Evolutionary conservation across 2,329 filamentous ascomycete genomes (phyloP), one percentile per base, ranked within the genome.

Genomic region (Cytospora piceae): DNA sequence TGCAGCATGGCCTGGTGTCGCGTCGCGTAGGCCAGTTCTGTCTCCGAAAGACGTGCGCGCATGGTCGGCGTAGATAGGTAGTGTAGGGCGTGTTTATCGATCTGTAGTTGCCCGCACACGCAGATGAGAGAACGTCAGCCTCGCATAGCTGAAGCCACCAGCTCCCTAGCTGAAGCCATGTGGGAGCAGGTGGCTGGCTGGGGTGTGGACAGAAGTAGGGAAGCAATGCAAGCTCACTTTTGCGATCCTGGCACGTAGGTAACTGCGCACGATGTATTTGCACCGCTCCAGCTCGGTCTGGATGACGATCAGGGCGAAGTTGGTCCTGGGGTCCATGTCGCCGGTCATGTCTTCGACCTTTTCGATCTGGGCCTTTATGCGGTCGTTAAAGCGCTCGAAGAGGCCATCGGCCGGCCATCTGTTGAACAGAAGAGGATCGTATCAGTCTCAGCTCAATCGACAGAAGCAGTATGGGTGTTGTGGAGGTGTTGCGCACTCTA

Each of bases 251-350:
- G 91, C 89, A 61, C 96, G 85, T 64, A 99, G 78, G 70, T 94
- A 90, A 70, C 91, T 90, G 67, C 95, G 85, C 22, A 98, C 86
- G 27, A 99, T 83, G 74, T 93, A 99, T 79, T 97, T 97, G 79
- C 92, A 96, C 55, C 95, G 85, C 76, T 97, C 94, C 63, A 99
- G 86, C 79, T 99, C 95, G 8, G 96, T 98, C 81, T 99, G 95
- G 63, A 97, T 89, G 68, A 99, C 90, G 58, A 97, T 97, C 73
- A 98, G 88, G 68, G 88, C 88, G 76, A 99, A 97, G 76, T 97
- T 98, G 69, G 92, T 90, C 77, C 91, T 93, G 56, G 94, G 91
- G 73, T 96, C 93, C 87, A 94, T 90, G 74, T 91, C 89, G 68
- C 90, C 91, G 15, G 91, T 94, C 83, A 94, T 86, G 65, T 78